phyloP scores from a whole-genome alignment of 2,329 filamentous ascomycete species.

The Chalaropsis ovoidea region DNA sequence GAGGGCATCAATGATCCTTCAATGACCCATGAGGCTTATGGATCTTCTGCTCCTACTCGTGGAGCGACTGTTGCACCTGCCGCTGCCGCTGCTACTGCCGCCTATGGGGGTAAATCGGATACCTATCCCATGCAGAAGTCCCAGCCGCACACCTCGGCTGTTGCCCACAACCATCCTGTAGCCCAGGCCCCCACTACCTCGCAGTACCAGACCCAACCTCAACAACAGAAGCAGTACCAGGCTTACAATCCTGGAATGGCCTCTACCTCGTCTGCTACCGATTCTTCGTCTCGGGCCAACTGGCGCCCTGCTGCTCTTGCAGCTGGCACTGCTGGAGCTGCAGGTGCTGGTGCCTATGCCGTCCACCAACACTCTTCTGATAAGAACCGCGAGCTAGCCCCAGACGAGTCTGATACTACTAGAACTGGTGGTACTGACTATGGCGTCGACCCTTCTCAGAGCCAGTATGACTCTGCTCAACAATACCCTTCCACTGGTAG shows the following conservation, averaged over 20 bases:
- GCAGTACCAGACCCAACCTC: slow-evolving; percentile 13
- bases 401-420: not conserved
- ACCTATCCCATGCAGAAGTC: not conserved
- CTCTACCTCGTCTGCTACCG: not conserved
- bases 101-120: not conserved
- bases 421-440: not conserved
- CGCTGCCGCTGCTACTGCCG: not conserved
- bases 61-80: not conserved
- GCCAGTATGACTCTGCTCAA: slow-evolving; percentile 2
- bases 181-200: not conserved
- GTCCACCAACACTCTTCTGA: slow-evolving; percentile 7
- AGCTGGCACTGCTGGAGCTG: slow-evolving; percentile 5
- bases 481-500: not conserved
- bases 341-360: slow-evolving; percentile 15
- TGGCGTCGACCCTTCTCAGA: slow-evolving; percentile 10
- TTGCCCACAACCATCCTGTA: slow-evolving; percentile 9
- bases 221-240: not conserved
- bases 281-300: not conserved
- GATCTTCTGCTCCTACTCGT: not conserved
- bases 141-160: slow-evolving; percentile 9
- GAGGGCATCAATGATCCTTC: not conserved
- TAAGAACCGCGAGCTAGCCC: not conserved
- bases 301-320: not conserved
- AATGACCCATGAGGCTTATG: not conserved
- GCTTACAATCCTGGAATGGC: slow-evolving; percentile 10